Conservation (phyloP, 176 grass and related monocot genomes). For the Aegilops tauschii region DNA sequence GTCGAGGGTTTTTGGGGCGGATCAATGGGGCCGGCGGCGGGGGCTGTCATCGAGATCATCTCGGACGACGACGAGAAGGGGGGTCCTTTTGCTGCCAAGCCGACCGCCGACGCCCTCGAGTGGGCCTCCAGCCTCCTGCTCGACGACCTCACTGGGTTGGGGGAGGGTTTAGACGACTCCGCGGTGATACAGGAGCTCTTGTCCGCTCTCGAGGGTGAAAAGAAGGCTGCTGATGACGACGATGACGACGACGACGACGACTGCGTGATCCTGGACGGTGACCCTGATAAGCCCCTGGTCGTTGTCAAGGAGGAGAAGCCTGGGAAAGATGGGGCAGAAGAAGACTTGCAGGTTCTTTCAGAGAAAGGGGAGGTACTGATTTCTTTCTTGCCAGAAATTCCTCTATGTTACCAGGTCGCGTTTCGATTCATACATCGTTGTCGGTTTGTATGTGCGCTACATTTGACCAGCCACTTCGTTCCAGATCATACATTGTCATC, state of each 20-base stretch:
- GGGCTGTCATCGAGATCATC: conserved; percentile 49
- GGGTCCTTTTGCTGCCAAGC: not conserved
- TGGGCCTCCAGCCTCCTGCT: conserved; percentile 26
- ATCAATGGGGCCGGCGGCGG: conserved; percentile 44
- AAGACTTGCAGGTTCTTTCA: conserved; percentile 67
- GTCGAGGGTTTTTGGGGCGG: not conserved
- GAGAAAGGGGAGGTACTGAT: conserved; percentile 77
- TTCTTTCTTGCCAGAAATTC: not conserved
- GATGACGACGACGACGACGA: conserved; percentile 35
- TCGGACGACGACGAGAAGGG: conserved; percentile 70
- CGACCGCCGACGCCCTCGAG: not conserved
- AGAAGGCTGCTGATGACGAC: not conserved
- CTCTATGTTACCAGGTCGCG: not conserved
- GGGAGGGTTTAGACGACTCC: conserved; percentile 22
- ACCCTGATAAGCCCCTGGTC: conserved; percentile 41
- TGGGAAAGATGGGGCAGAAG: conserved; percentile 27
- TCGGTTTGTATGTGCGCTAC: not conserved
- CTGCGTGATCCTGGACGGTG: conserved; percentile 59
- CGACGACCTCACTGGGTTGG: not conserved
- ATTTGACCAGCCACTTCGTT: not conserved
- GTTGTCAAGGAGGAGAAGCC: conserved; percentile 16
- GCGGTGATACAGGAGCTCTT: conserved; percentile 26
- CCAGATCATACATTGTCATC: not conserved
- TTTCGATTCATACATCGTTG: not conserved
- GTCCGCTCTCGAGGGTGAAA: conserved; percentile 3